These are phyloP conservation scores for Neofusicoccum kwambonambiense DNA, from an alignment of 2,329 filamentous ascomycete species.

Conservation along the genomic window DNA sequence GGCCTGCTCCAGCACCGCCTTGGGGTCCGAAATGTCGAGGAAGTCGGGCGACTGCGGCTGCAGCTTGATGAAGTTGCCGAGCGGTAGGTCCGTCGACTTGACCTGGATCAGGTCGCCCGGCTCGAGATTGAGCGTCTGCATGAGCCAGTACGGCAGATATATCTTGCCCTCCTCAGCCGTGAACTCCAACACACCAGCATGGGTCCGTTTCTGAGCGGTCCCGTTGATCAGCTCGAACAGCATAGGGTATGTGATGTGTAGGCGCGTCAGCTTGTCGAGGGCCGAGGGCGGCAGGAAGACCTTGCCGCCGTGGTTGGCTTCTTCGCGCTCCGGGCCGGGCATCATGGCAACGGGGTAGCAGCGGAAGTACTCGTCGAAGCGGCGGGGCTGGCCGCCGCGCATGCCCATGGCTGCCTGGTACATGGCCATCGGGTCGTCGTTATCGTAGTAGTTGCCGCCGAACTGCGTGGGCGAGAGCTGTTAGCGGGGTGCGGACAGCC, in stretches of 20 bases:
- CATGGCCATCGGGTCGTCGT: slow-evolving; percentile 54
- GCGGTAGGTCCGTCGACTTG: slow-evolving; percentile 88
- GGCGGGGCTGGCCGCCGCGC: slow-evolving; percentile 57
- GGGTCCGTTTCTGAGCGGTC: slow-evolving; percentile 65
- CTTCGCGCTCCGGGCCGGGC: slow-evolving; percentile 80
- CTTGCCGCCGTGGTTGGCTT: slow-evolving; percentile 95
- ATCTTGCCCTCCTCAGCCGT: slow-evolving; percentile 96
- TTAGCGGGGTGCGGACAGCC: slow-evolving; percentile 22
- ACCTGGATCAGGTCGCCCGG: slow-evolving; percentile 93
- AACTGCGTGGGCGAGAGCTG: slow-evolving; percentile 28
- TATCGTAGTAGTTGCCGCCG: slow-evolving; percentile 50
- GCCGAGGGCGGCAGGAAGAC: slow-evolving; percentile 96
- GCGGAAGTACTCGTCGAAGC: slow-evolving; percentile 98
- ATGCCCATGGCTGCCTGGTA: slow-evolving; percentile 55
- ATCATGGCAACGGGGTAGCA: slow-evolving; percentile 96
- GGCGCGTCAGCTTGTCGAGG: slow-evolving; percentile 89
- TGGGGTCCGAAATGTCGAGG: slow-evolving; percentile 94
- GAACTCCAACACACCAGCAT: slow-evolving; percentile 95
- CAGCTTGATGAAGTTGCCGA: slow-evolving; percentile 91
- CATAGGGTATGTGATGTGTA: slow-evolving; percentile 97
- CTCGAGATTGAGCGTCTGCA: slow-evolving; percentile 86
- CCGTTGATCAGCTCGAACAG: slow-evolving; percentile 95
- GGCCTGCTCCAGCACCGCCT: slow-evolving; percentile 93
- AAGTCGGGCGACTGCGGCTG: slow-evolving; percentile 92
- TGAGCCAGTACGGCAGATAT: slow-evolving; percentile 96